Base-by-base conservation (phyloP, 495 filamentous ascomycete genomes). In the Cercophora sp. region DNA sequence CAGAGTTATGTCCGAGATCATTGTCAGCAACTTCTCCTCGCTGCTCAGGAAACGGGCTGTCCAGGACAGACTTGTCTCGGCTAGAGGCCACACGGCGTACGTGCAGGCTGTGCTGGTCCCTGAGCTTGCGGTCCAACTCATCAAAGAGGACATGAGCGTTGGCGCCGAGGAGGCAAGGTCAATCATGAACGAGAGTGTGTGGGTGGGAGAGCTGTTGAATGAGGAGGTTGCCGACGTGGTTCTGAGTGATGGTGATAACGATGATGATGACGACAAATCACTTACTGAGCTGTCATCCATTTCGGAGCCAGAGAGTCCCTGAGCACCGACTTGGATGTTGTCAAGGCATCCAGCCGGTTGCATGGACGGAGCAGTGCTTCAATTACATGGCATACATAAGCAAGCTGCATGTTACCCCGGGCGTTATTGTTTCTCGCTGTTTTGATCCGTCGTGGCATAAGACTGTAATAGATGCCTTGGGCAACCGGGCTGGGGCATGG, bases 81-180 rank as follows among this genome's bases (percentile, higher is more conserved):
- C 76, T 0, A 76, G 85, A 20, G 88, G 89, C 8, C 76, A 88
- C 23, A 82, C 81, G 11, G 80, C 77, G 15, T 98, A 88, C 58
- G 80, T 96, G 6, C 90, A 96, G 67, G 73, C 76, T 0, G 93
- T 97, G 2, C 70, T 96, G 35, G 90, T 95, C 11, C 91, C 91
- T 0, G 93, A 98, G 64, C 65, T 96, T 42, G 81, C 86, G 4
- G 74, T 88, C 1, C 69, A 72, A 55, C 76, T 98, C 15, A 85
- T 97, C 22, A 87, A 80, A 73, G 86, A 96, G 56, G 93, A 98
- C 61, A 87, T 96, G 87, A 61, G 66, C 0, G 78, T 86, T n/a
- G 68, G 70, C 5, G 80, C 80, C 47, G 80, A 82, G 39, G 64
- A 75, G 54, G 89, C 91, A 13, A 75, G 85, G 60, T 63, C 71